phyloP scores from a whole-genome alignment of 2,329 filamentous ascomycete species.

The Aspergillus nomiae region DNA sequence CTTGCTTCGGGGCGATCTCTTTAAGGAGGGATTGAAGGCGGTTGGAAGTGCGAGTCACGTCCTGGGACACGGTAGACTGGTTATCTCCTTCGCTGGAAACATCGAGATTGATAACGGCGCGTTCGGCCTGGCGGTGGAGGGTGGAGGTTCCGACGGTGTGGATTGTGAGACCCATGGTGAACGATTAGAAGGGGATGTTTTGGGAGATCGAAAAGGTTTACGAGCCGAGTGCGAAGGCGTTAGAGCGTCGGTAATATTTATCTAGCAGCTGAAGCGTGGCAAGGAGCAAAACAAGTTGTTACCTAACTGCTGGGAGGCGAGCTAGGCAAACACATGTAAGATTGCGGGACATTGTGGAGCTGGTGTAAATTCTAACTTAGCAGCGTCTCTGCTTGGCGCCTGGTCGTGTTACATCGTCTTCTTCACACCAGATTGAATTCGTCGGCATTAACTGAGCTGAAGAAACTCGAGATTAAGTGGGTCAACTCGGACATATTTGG shows the following conservation, averaged over 20 bases:
- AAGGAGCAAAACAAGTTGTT: neutral
- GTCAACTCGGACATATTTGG: neutral
- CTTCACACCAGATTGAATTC: neutral
- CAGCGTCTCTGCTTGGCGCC: neutral
- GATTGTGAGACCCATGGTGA: neutral
- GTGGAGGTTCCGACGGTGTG: slow-evolving; percentile 1
- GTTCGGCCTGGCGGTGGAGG: neutral
- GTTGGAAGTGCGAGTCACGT: neutral
- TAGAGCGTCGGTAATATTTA: neutral
- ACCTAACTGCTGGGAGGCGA: neutral
- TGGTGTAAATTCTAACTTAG: neutral
- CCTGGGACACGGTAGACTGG: neutral
- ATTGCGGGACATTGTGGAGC: neutral
- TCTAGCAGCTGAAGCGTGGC: neutral
- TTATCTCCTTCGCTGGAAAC: neutral
- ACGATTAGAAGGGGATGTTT: too few relatives aligned
- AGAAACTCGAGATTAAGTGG: neutral
- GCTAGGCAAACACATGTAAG: neutral
- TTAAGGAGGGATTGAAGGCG: neutral
- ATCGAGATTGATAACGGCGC: neutral
- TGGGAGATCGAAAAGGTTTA: neutral
- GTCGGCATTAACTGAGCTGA: neutral
- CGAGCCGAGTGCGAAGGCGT: neutral
- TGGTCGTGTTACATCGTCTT: neutral
- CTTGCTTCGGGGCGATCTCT: neutral